A percentile compares a stretch with the other conserved stretches of the same genome.
phyloP scores from a whole-genome alignment of 2,329 filamentous ascomycete genomes.

The Zymoseptoria tritici region DNA sequence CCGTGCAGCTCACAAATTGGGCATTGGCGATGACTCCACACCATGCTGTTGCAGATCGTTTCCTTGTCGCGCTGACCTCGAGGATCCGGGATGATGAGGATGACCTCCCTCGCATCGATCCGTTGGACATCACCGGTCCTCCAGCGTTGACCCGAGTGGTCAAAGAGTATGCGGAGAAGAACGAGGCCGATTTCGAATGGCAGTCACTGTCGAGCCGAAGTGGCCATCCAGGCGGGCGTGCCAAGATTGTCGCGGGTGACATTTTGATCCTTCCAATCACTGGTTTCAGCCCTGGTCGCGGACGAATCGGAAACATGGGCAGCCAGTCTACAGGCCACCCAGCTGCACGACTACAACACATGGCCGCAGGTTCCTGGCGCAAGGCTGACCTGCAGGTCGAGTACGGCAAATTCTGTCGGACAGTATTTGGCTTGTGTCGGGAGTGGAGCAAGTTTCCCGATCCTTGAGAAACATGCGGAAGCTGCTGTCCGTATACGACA shows the following conservation, averaged over 20 bases:
- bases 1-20: slow-evolving; percentile 7
- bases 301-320: slow-evolving; percentile 6
- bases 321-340: not conserved
- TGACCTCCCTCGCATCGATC: slow-evolving; percentile 1
- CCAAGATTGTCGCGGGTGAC: slow-evolving; percentile 2
- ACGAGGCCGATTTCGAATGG: slow-evolving; percentile 1
- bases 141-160: slow-evolving; percentile 2
- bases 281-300: slow-evolving; percentile 7
- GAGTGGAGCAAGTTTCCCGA: slow-evolving; percentile 18
- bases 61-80: not conserved
- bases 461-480: slow-evolving; percentile 36
- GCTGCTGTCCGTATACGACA: not conserved
- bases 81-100: not conserved
- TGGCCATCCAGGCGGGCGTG: not conserved
- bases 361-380: slow-evolving; percentile 4
- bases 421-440: slow-evolving; percentile 4
- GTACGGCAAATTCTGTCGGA: slow-evolving; percentile 6
- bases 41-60: not conserved
- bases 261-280: slow-evolving; percentile 6
- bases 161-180: not conserved
- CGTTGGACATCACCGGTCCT: slow-evolving; percentile 6
- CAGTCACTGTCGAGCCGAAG: slow-evolving; percentile 1
- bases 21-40: slow-evolving; percentile 5
- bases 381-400: slow-evolving; percentile 2
- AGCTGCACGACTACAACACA: slow-evolving; percentile 2